Evolutionary conservation across 495 filamentous ascomycete species (phyloP), one percentile per base, ranked within the genome.

Genomic region (Penicillium herquei): DNA sequence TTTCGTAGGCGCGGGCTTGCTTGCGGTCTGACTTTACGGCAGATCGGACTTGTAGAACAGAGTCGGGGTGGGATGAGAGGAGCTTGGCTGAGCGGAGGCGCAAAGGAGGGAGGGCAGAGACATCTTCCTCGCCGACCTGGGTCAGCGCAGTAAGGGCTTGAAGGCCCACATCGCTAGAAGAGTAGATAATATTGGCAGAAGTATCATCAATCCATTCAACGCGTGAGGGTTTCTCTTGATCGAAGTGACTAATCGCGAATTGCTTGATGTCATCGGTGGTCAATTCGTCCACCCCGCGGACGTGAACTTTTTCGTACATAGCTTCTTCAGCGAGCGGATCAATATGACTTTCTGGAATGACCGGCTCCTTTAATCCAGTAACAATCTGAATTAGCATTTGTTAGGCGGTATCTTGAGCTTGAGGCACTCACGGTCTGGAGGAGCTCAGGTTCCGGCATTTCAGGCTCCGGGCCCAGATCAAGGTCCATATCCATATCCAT

Each of bases 171-270:
- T 86, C 83, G 16, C 87, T 71, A 21, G 78, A 81, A 30, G 79
- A 76, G 76, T 91, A 98, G 41, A 93, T 65, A 33, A 96, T 68
- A 60, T 96, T 97, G 55, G 91, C 90, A 0, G 92, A 94, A 14
- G 83, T 87, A 67, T 98, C 94, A 62, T 98, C 88, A 57, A 98
- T 92, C 94, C 94, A 98, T 71, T 97, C 90, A 59, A 97, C 74
- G 16, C 82, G 81, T 18, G 75, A 65, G 31, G 87, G 80, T 6
- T 65, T 59, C 12, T 81, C 73, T 3, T 69, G 58, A 12, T 78
- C 63, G 63, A 84, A 89, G 67, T 92, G 82, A 50, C 89, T 81
- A 5, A 67, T 50, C 2, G 87, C 80, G 60, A 88, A 98, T 56
- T 76, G 69, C 58, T 86, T 84, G 59, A 96, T 85, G 52, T 96